These are phyloP conservation scores for Zalerion maritima DNA, from an alignment of 495 filamentous ascomycete species.

Conservation along the genomic window DNA sequence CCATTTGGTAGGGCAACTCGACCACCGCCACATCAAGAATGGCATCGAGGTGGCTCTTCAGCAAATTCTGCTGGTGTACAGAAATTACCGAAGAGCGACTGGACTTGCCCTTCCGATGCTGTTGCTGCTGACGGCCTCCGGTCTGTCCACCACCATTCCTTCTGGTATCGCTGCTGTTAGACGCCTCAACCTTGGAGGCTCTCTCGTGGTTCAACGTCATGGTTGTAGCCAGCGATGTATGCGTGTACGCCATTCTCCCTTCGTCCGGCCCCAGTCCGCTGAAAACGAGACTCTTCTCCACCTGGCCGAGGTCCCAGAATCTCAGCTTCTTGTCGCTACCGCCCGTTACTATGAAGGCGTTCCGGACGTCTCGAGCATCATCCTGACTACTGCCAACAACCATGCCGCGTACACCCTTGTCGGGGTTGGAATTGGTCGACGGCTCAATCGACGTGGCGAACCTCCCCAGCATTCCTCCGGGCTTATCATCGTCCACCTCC, in stretches of 20 bases:
- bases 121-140: slow-evolving; percentile 19
- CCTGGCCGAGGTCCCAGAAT: slow-evolving; percentile 72
- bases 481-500: slow-evolving; percentile 78
- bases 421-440: slow-evolving; percentile 26
- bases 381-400: slow-evolving; percentile 35
- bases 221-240: slow-evolving; percentile 49
- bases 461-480: slow-evolving; percentile 76
- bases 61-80: slow-evolving; percentile 69
- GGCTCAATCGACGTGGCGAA: slow-evolving; percentile 64
- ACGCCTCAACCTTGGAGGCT: slow-evolving; percentile 30
- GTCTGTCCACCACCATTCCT: slow-evolving; percentile 19
- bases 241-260: slow-evolving; percentile 54
- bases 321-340: slow-evolving; percentile 83
- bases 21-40: slow-evolving; percentile 79
- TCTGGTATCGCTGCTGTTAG: too few relatives aligned
- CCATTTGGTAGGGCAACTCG: slow-evolving; percentile 84
- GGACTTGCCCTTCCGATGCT: slow-evolving; percentile 27
- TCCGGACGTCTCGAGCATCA: slow-evolving; percentile 42
- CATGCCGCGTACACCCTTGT: slow-evolving; percentile 48
- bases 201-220: slow-evolving; percentile 63
- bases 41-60: slow-evolving; percentile 77
- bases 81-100: slow-evolving; percentile 78
- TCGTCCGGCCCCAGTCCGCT: slow-evolving; percentile 66
- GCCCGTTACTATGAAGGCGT: slow-evolving; percentile 66
- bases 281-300: slow-evolving; percentile 61